Base-by-base conservation (phyloP, 2,329 filamentous ascomycete genomes). In the Fusarium torulosum region DNA sequence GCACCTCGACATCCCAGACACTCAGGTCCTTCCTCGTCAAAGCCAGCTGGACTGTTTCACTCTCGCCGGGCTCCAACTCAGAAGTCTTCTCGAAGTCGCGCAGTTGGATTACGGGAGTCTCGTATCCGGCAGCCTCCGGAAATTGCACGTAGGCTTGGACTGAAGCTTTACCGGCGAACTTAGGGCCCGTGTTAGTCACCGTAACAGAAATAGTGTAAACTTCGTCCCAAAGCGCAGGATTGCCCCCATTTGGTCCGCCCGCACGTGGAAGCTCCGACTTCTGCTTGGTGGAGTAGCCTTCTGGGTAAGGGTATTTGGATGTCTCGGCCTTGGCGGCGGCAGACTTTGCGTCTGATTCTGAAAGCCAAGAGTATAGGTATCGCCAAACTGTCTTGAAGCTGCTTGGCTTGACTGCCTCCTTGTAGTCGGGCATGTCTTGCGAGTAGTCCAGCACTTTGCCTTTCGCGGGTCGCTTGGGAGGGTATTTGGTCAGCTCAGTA, bases 71-170 rank as follows among this genome's bases (percentile, higher is more conserved):
- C 6, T 82, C 79, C 17, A 93, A 77, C 25, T 79, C 76, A 14
- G 63, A 54, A 4, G 91, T 80, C 80, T 94, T 93, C 65, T 90
- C 88, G 73, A 94, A 94, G 29, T 90, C 90, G 15, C 91, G 85
- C 20, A 94, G 82, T n/a, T 89, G 88, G 56, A 84, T 84, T 3
- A 88, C 77, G 0, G 91, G 91, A 51, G 92, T 93, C 27, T 93
- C 90, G 38, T 83, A 78, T 15, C 55, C 56, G 17, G 68, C 69
- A 42, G 67, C 73, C 3, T 66, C 71, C 0, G 82, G 82, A 57
- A 80, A 82, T 59, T 82, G 78, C n/a, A 84, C 59, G 57, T 84
- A 84, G 0, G 80, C 77, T 69, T 84, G 82, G 7, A 79, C 78
- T 0, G 82, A 82, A 7, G 81, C 83, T 58, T 82, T 81, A n/a